Evolutionary conservation across 108 stramenopile genomes (phyloP).

Genomic region (Skeletonema menzelii): DNA sequence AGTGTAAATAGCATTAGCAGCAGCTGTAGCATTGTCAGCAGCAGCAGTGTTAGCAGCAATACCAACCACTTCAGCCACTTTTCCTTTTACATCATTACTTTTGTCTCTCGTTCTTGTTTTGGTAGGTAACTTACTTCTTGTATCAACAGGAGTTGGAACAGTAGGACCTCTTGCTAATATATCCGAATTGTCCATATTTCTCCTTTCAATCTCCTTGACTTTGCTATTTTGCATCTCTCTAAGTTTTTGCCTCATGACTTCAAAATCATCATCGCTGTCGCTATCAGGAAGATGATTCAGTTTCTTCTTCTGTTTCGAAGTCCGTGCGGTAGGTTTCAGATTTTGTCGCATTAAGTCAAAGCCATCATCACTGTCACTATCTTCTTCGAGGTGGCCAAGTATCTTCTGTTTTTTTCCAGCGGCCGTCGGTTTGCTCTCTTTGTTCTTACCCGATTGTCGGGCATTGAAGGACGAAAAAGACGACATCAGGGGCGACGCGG

Average conservation of each 20-base stretch:
- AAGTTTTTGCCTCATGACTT: neutral
- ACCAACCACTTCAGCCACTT: neutral
- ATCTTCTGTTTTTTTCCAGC: no score
- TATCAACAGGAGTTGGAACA: no score
- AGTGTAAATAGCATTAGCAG: neutral
- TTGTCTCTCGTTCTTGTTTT: no score
- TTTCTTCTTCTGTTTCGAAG: neutral
- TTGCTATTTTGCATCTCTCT: neutral
- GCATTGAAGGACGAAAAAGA: no score
- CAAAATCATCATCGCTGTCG: constrained; percentile 7
- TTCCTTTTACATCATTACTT: no score
- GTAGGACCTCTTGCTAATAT: neutral
- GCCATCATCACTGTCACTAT: no score
- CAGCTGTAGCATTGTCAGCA: neutral
- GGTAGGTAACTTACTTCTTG: no score
- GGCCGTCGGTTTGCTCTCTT: no score
- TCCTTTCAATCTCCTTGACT: neutral
- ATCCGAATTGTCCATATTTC: neutral
- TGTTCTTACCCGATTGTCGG: no score
- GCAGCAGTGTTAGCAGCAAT: neutral
- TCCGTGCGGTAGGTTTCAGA: neutral
- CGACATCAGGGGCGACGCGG: no score
- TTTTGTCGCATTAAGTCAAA: no score
- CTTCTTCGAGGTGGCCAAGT: no score
- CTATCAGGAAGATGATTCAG: neutral